These are phyloP conservation scores for Kodamaea ohmeri DNA, from an alignment of 1,139 yeast genomes.

Conservation along the genomic window DNA sequence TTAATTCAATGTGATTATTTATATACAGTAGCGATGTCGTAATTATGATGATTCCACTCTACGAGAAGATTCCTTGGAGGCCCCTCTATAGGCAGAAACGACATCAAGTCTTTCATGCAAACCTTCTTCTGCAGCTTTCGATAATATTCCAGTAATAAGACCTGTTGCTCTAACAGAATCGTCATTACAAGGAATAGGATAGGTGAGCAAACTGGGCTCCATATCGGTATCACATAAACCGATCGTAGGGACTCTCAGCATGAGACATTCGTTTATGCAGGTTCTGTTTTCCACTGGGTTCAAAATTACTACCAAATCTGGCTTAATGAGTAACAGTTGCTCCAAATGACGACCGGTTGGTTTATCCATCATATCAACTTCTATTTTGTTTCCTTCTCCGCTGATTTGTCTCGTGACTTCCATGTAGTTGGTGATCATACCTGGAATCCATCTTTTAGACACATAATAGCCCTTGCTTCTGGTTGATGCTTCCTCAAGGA, in stretches of 20 bases:
- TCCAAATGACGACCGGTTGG: slow-evolving; percentile 58
- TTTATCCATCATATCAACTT: slow-evolving; percentile 37
- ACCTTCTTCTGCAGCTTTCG: slow-evolving; percentile 84
- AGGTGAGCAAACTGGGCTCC: slow-evolving; percentile 85
- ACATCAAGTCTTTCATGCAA: slow-evolving; percentile 48
- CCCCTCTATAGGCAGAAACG: slow-evolving; percentile 3
- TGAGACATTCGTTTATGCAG: slow-evolving; percentile 78
- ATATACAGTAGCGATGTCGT: slow-evolving; percentile 1
- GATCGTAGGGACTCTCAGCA: slow-evolving; percentile 83
- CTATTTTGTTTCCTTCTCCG: slow-evolving; percentile 49
- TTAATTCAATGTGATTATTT: background rate
- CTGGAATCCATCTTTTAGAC: slow-evolving; percentile 89
- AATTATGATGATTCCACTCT: slow-evolving; percentile 1
- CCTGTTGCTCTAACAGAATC: slow-evolving; percentile 84
- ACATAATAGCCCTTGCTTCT: slow-evolving; percentile 81
- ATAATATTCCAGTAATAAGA: slow-evolving; percentile 75
- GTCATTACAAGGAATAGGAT: slow-evolving; percentile 95
- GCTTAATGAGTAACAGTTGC: slow-evolving; percentile 59
- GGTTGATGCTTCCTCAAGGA: slow-evolving; percentile 76
- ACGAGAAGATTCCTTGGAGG: background rate
- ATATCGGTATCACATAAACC: slow-evolving; percentile 93
- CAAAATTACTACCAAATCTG: slow-evolving; percentile 81
- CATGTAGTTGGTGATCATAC: slow-evolving; percentile 83
- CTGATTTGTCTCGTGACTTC: slow-evolving; percentile 75
- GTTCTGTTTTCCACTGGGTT: slow-evolving; percentile 88